Conservation (phyloP, 2,329 filamentous ascomycete genomes). For the Aspergillus brasiliensis region DNA sequence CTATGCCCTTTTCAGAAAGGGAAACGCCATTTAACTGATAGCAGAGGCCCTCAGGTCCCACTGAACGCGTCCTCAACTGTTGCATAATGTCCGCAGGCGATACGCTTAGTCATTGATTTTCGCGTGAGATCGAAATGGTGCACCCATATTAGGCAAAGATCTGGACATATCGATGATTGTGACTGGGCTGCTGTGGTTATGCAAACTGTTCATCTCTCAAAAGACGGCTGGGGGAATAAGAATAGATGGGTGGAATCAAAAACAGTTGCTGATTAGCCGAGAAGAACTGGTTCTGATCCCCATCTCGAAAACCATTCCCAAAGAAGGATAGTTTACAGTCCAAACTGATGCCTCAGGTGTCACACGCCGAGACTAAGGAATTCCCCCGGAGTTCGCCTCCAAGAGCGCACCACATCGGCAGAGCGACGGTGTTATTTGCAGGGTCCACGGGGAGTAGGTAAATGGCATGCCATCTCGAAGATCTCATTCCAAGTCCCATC, state of each 20-base stretch:
- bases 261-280: not conserved
- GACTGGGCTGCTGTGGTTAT: not conserved
- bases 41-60: not conserved
- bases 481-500: conserved; percentile 15
- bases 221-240: not conserved
- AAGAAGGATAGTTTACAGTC: not conserved
- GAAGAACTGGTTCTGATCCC: not conserved
- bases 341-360: not conserved
- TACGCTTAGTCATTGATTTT: not conserved
- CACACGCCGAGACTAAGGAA: not conserved
- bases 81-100: not conserved
- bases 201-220: not conserved
- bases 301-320: not conserved
- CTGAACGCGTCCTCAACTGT: not conserved
- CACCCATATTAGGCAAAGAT: not conserved
- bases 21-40: not conserved
- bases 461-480: conserved; percentile 13
- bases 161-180: not conserved
- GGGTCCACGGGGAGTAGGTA: not conserved
- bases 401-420: not conserved
- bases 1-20: conserved; percentile 3
- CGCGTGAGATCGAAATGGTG: not conserved
- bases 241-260: not conserved
- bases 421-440: not conserved
- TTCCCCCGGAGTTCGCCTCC: not conserved